Evolutionary conservation across 1,284 basidiomycete species (phyloP), one percentile per base, ranked within the genome.

Genomic region (Cutaneotrichosporon arboriforme): DNA sequence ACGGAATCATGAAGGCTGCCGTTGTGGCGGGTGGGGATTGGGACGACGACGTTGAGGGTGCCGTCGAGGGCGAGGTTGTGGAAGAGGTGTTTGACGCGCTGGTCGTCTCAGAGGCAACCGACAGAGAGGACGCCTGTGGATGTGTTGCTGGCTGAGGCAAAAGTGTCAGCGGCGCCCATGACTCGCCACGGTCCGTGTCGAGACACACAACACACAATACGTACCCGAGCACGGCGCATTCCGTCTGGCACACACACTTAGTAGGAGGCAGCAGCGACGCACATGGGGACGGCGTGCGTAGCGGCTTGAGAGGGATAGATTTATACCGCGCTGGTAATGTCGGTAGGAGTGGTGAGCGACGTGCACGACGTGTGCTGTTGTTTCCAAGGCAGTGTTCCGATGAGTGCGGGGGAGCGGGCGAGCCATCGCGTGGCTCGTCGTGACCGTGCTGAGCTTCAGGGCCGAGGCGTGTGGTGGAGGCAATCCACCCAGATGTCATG

Each of bases 141-240:
- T 20, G 14, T 20, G 45, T 37, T 13, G 41, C 41, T 21, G 18
- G 36, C 21, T 12, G 35, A 2, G n/a, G n/a, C n/a, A n/a, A n/a
- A n/a, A n/a, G n/a, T n/a, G n/a, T n/a, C n/a, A n/a, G n/a, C n/a
- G n/a, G n/a, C n/a, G n/a, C n/a, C n/a, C n/a, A n/a, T n/a, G n/a
- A n/a, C n/a, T n/a, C n/a, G n/a, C n/a, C n/a, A n/a, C n/a, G n/a
- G n/a, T n/a, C n/a, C n/a, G n/a, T n/a, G n/a, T n/a, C n/a, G n/a
- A n/a, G 17, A 35, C 20, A 21, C 18, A 10, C 13, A 14, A 26
- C 12, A 10, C 38, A 40, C n/a, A 18, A 12, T 15, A 34, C 43
- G 10, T 21, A 45, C 43, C 43, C 33, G 33, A 45, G 43, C 33
- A 45, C 43, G 43, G 43, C 43, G 43, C 43, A 45, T 45, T 31